Conservation (phyloP, 345 rosid genomes). For the Aethionema arabicum region DNA sequence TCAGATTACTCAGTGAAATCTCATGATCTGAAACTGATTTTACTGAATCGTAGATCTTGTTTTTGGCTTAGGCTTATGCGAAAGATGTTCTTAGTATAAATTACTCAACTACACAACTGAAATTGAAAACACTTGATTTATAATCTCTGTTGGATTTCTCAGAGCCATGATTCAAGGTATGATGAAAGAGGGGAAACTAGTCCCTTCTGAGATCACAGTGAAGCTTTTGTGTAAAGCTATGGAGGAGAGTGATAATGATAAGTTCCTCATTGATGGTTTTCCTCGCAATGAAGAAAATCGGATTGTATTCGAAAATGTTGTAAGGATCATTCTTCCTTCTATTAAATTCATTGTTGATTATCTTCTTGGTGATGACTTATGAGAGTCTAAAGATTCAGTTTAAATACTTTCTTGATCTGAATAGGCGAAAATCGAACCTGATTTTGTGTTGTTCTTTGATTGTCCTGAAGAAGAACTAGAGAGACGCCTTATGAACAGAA, state of each 20-base stretch:
- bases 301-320: slow-evolving; percentile 62
- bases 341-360: neutral
- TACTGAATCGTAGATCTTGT: slow-evolving; percentile 7
- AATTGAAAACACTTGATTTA: neutral
- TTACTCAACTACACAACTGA: neutral
- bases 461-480: slow-evolving; percentile 69
- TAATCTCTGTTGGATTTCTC: slow-evolving; percentile 16
- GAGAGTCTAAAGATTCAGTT: slow-evolving; percentile 4
- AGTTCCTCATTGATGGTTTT: slow-evolving; percentile 77
- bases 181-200: slow-evolving; percentile 74
- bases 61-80: slow-evolving; percentile 8
- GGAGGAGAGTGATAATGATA: slow-evolving; percentile 55
- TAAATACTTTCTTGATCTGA: slow-evolving; percentile 20
- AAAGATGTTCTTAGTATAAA: too few relatives aligned
- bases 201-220: slow-evolving; percentile 82
- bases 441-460: slow-evolving; percentile 55
- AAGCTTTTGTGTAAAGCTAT: slow-evolving; percentile 76
- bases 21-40: slow-evolving; percentile 10
- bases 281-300: slow-evolving; percentile 86
- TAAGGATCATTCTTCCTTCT: slow-evolving; percentile 33
- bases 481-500: slow-evolving; percentile 58
- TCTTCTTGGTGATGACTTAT: neutral
- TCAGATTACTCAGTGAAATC: neutral
- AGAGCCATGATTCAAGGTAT: slow-evolving; percentile 68
- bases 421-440: slow-evolving; percentile 67